Evolutionary conservation across 1,284 basidiomycete species (phyloP), one percentile per base, ranked within the genome.

Genomic region (Austroboletus sp.): DNA sequence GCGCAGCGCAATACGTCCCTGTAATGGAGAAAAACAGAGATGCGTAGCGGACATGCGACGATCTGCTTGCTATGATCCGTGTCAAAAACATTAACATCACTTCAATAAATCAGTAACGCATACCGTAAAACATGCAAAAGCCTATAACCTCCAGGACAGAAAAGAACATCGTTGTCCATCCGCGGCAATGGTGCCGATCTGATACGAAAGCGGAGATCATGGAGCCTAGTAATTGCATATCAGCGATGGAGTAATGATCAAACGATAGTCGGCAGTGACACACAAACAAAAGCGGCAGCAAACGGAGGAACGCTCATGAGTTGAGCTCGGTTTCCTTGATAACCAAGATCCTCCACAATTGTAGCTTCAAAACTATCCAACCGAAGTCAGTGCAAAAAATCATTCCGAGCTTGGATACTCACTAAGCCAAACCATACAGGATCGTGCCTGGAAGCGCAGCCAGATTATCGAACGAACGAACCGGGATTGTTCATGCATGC

Each of bases 271-370:
- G 11, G 17, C 12, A n/a, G 23, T 8, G 15, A 53, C 53, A 15
- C 41, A 74, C 72, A 56, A n/a, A 67, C 57, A 51, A 75, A 77
- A 11, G 73, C 72, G 12, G 62, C 56, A 3, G 66, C 71, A 33
- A 72, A 77, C 0, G 74, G 75, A 17, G 71, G 73, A 6, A 75
- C 74, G 17, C 67, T 73, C 70, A 73, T 69, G 12, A 76, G 63
- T 45, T 77, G 75, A 13, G 74, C 71, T 4, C 56, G 56, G 10
- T 69, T 64, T 7, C 67, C 66, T 1, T 63, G 65, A 51, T 69
- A 74, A n/a, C 73, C 74, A 12, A 78, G 64, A 15, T 61, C 53
- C 33, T 63, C 63, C 5, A 79, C 68, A 44, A 79, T 76, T 1
- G 70, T 70, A 7, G 79, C 79, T 3, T 74, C 64, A 51, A 82